Base-by-base conservation (phyloP, 2,329 filamentous ascomycete genomes). In the Fusarium penzigii region DNA sequence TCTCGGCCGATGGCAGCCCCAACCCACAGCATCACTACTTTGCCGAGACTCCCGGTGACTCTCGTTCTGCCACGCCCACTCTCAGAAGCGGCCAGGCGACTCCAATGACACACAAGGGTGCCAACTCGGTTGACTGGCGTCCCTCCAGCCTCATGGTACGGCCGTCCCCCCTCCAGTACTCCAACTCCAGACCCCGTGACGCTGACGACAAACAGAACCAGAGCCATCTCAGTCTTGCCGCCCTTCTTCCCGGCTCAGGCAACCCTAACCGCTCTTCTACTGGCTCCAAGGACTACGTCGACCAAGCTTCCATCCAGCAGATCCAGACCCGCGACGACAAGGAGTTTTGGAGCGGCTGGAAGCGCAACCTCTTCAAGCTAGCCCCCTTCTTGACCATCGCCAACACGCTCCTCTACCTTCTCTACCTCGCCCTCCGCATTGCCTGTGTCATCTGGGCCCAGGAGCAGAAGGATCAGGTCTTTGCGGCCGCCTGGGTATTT, bases 401-500 rank as follows among this genome's bases (percentile, higher is more conserved):
- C 55, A 76, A 73, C 59, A 76, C 70, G 12, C 57, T 57, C n/a
- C 43, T 77, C n/a, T 78, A 75, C 63, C n/a, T 78, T 5, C 38
- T 66, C 50, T 84, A 84, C 56, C 77, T 84, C 8, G 72, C 60
- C 17, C 67, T 79, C 48, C 78, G 81, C 38, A 75, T 84, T 29
- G 68, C 70, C 46, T 83, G 80, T 60, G 76, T 83, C 48, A 65
- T 81, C n/a, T 67, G 69, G 42, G 80, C 81, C 1, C 80, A 84
- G 58, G 68, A 73, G 1, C 66, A 66, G 1, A 67, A 69, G 5
- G 44, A 64, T 4, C 63, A 69, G 17, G 70, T 69, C 2, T 84
- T 77, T 54, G 70, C 73, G 5, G 75, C 78, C 42, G 81, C 81
- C 3, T 84, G 81, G 81, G 62, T 82, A 7, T 84, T 84, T 57